Base-by-base conservation (phyloP, 805 yeast genomes). In the Ogataea haglerorum region DNA sequence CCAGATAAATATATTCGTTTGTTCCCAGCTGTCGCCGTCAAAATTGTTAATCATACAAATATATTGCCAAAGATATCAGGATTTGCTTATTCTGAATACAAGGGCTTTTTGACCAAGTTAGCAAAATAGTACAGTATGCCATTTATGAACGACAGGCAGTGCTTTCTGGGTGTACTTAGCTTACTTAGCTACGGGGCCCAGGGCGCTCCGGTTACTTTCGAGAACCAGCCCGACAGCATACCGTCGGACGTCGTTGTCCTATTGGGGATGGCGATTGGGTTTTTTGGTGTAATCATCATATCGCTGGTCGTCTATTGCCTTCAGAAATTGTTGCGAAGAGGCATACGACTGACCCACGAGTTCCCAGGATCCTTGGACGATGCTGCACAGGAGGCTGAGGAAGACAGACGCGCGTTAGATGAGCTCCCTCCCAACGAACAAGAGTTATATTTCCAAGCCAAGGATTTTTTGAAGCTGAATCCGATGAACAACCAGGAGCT, bases 401-500 rank as follows among this genome's bases (percentile, higher is more conserved):
- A 82, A 53, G 80, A 75, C 43, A 63, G 72, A 45, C 68, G 72
- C 42, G 80, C 76, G 1, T 74, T 82, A 49, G 71, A 71, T 27
- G 80, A 73, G 42, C 71, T 88, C 10, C 66, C 85, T 32, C 79
- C 81, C 29, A 76, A 79, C 43, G 88, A 86, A 62, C 82, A 82
- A 51, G 82, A 80, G 53, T 60, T 79, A 30, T 85, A 80, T 51
- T 74, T 82, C 52, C 85, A 78, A 52, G 80, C 88, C 21, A 75
- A 76, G 42, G 82, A 78, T 36, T 76, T 67, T 49, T 61, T 53
- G 43, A 70, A 49, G 51, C 58, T 45, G 56, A 69, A 49, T 58
- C 74, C 49, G 67, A 73, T 49, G 47, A 65, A 59, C 25, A 59
- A 50, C 21, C 47, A 42, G 38, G 62, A 58, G 26, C 45, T 62